phyloP scores from a whole-genome alignment of 306 rosid species.

The Casuarina glauca region DNA sequence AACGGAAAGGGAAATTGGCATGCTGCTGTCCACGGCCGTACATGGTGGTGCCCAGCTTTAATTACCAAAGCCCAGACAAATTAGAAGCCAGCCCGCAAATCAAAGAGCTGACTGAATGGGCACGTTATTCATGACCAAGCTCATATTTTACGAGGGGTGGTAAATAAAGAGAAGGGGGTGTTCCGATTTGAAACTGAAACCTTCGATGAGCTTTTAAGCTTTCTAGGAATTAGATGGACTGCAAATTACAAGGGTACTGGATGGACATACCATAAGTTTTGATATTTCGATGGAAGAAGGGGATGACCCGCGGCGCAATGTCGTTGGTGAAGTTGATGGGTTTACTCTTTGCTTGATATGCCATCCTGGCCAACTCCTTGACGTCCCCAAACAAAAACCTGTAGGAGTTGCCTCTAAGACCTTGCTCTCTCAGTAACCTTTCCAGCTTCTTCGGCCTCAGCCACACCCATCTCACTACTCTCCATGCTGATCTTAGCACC shows the following conservation, averaged over 20 bases:
- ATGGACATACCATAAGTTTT: constrained; percentile 9
- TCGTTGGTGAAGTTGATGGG: constrained; percentile 16
- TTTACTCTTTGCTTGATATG: neutral
- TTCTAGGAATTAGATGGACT: no score
- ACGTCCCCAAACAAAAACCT: constrained; percentile 20
- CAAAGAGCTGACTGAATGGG: no score
- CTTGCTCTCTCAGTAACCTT: constrained; percentile 26
- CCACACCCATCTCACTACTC: constrained; percentile 18
- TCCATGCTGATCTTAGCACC: neutral
- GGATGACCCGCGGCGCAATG: constrained; percentile 8
- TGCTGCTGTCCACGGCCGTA: no score
- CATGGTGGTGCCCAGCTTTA: no score
- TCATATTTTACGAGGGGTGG: no score
- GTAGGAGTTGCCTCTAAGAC: constrained; percentile 28
- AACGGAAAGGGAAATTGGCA: no score
- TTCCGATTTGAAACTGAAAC: no score
- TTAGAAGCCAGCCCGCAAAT: no score
- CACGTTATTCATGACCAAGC: no score
- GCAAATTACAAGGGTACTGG: neutral
- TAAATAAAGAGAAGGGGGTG: no score
- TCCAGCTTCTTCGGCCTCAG: constrained; percentile 19
- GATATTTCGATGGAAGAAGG: constrained; percentile 1
- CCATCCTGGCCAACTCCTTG: neutral
- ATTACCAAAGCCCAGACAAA: no score
- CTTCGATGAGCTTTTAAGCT: no score